Conservation (phyloP, 805 yeast genomes). For the Saturnispora ahearnii region DNA sequence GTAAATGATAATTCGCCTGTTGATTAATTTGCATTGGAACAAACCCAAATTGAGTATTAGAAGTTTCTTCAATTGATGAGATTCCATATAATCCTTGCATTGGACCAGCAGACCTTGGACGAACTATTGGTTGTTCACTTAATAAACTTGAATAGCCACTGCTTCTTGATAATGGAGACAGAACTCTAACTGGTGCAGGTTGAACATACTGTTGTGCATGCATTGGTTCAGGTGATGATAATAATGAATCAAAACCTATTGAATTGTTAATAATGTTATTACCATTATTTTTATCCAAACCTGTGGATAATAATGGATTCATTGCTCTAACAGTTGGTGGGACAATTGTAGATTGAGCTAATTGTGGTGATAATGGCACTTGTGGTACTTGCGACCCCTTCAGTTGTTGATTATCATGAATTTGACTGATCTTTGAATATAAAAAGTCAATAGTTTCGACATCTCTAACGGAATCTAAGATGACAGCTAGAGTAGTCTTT, state of each 20-base stretch:
- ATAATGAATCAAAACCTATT: constrained; percentile 1
- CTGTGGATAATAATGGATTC: constrained; percentile 10
- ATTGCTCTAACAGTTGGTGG: constrained; percentile 26
- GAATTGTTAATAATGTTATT: neutral
- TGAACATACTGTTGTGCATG: constrained; percentile 4
- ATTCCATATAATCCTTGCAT: neutral
- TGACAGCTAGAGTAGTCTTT: constrained; percentile 38
- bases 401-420: neutral
- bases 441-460: constrained; percentile 28
- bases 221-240: constrained; percentile 1
- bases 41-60: constrained; percentile 3
- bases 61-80: neutral
- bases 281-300: constrained; percentile 2
- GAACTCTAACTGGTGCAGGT: constrained; percentile 9
- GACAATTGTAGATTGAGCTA: constrained; percentile 10
- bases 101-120: constrained; percentile 43
- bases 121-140: constrained; percentile 17
- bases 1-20: neutral
- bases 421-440: neutral
- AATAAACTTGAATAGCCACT: constrained; percentile 1
- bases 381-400: constrained; percentile 3
- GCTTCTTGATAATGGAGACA: constrained; percentile 10
- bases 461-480: constrained; percentile 36
- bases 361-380: constrained; percentile 18
- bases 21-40: neutral